Conservation (phyloP, 306 rosid genomes). For the Medicago truncatula region DNA sequence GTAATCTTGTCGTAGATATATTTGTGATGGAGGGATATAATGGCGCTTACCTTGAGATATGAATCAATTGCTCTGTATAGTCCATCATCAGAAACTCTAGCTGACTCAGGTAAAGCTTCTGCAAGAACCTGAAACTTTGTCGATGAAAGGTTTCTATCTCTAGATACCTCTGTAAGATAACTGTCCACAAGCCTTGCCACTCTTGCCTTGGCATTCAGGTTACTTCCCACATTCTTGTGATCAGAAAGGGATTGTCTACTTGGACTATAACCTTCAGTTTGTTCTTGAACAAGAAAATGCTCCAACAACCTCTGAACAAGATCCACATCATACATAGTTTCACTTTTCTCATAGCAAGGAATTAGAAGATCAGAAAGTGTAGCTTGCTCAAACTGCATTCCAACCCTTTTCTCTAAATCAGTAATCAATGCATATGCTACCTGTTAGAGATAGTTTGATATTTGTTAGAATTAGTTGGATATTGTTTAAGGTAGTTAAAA, state of each 20-base stretch:
- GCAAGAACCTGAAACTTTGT: slow-evolving; percentile 99
- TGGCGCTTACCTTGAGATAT: slow-evolving; percentile 76
- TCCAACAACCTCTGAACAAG: slow-evolving; percentile 93
- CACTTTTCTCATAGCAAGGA: slow-evolving; percentile 68
- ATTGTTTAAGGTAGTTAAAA: neutral
- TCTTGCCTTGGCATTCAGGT: slow-evolving; percentile 85
- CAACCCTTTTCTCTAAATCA: slow-evolving; percentile 92
- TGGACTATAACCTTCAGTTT: slow-evolving; percentile 79
- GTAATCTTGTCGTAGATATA: no score
- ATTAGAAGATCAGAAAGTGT: slow-evolving; percentile 78
- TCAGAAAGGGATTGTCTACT: slow-evolving; percentile 63
- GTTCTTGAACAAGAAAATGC: slow-evolving; percentile 96
- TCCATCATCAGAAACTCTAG: slow-evolving; percentile 94
- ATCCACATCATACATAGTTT: slow-evolving; percentile 83
- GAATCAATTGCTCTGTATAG: slow-evolving; percentile 96
- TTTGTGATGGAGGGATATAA: no score
- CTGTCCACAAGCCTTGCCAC: slow-evolving; percentile 97
- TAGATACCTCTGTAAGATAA: slow-evolving; percentile 92
- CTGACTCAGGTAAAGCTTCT: slow-evolving; percentile 94
- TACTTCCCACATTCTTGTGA: slow-evolving; percentile 51
- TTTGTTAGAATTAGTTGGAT: neutral
- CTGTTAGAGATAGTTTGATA: neutral
- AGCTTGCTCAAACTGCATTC: slow-evolving; percentile 99
- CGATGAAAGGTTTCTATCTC: slow-evolving; percentile 90
- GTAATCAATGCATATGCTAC: slow-evolving; percentile 88